Conservation (phyloP, 371 early-diverging fungal genomes). For the Batrachochytrium dendrobatidis region DNA sequence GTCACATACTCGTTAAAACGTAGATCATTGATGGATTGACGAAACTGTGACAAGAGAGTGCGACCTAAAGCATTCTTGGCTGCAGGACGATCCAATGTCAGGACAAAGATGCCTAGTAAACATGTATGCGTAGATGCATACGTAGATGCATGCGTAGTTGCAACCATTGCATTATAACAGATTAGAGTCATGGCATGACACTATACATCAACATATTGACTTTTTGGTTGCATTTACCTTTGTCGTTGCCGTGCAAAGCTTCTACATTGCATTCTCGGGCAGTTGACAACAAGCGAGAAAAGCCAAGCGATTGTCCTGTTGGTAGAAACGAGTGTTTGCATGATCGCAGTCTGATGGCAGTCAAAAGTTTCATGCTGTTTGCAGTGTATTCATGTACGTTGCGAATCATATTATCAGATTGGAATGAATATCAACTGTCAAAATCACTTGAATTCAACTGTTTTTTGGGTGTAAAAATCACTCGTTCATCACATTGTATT, state of each 20-base stretch:
- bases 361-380: background rate
- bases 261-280: constrained; percentile 64
- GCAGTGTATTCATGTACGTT: background rate
- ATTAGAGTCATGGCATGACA: constrained; percentile 3
- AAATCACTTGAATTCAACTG: too few species aligned
- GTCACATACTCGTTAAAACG: constrained; percentile 50
- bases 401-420: too few species aligned
- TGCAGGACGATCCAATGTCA: constrained; percentile 78
- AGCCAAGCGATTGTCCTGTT: too few species aligned
- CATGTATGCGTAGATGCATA: constrained; percentile 1
- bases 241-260: constrained; percentile 44
- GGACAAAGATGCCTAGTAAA: constrained; percentile 67
- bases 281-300: too few species aligned
- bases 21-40: constrained; percentile 54
- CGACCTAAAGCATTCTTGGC: constrained; percentile 87
- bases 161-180: background rate
- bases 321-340: too few species aligned
- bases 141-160: background rate
- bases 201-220: background rate
- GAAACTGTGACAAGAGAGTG: constrained; percentile 66
- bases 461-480: too few species aligned
- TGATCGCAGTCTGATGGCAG: too few species aligned
- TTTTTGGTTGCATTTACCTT: constrained; percentile 30
- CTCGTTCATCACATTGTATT: too few species aligned
- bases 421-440: too few species aligned